Conservation (phyloP, 768 basidiomycete genomes). For the Pseudohyphozyma bogoriensis region DNA sequence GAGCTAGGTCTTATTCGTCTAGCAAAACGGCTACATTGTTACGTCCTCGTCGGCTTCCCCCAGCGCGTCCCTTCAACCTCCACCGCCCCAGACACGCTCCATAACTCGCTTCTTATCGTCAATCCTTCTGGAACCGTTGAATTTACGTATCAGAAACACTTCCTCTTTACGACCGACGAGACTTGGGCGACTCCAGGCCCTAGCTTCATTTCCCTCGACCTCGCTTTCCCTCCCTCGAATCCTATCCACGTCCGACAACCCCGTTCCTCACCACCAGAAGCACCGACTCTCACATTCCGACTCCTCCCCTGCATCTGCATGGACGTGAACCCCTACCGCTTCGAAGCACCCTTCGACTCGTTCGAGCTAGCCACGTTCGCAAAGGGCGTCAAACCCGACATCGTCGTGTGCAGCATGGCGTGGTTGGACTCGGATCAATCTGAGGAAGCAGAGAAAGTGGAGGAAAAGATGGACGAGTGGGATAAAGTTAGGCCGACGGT, state of each 20-base stretch:
- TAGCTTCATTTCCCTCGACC: slow-evolving; percentile 6
- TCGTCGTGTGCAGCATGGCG: slow-evolving; percentile 21
- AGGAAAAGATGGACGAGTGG: slow-evolving; percentile 8
- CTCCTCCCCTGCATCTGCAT: slow-evolving; percentile 29
- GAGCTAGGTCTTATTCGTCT: not conserved
- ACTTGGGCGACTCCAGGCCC: slow-evolving; percentile 25
- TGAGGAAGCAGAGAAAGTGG: not conserved
- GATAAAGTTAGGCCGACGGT: slow-evolving; percentile 12
- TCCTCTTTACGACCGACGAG: slow-evolving; percentile 31
- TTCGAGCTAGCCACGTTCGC: slow-evolving; percentile 22
- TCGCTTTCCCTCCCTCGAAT: slow-evolving; percentile 13
- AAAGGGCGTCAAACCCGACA: not conserved
- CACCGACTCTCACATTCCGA: not conserved
- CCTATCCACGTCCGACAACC: not conserved
- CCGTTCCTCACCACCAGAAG: not conserved
- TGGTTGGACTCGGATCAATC: slow-evolving; percentile 22
- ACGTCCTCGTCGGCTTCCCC: slow-evolving; percentile 22
- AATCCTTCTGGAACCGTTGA: slow-evolving; percentile 2
- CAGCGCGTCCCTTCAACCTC: not conserved
- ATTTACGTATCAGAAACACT: slow-evolving; percentile 23
- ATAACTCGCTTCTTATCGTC: slow-evolving; percentile 26
- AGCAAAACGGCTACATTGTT: slow-evolving; percentile 19
- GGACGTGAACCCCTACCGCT: slow-evolving; percentile 28
- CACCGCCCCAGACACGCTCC: slow-evolving; percentile 7
- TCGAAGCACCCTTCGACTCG: slow-evolving; percentile 16